These are phyloP conservation scores for Cercospora nicotianae DNA, from an alignment of 2,329 filamentous ascomycete species.

Conservation along the genomic window DNA sequence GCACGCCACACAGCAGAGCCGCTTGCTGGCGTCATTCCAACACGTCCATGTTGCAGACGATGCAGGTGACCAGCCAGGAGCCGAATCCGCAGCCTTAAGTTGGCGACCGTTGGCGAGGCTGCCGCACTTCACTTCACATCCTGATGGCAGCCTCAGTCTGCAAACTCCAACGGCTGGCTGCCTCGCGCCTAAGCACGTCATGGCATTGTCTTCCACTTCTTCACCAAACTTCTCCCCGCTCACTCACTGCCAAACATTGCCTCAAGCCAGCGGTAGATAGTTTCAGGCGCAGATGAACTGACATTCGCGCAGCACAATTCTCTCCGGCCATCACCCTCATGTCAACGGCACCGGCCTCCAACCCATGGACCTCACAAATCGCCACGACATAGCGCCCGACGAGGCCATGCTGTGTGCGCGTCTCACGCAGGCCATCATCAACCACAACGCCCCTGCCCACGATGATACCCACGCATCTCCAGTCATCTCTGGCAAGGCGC, in stretches of 20 bases:
- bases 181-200: neutral
- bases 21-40: neutral
- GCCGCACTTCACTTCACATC: neutral
- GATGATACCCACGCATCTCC: slow-evolving; percentile 8
- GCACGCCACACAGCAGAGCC: neutral
- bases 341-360: slow-evolving; percentile 15
- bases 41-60: neutral
- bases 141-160: neutral
- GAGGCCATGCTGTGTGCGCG: slow-evolving; percentile 31
- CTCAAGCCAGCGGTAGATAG: neutral
- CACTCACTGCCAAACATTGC: slow-evolving; percentile 1
- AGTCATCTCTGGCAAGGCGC: neutral
- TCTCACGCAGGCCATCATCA: slow-evolving; percentile 26
- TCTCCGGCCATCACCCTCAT: slow-evolving; percentile 12
- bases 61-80: neutral
- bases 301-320: slow-evolving; percentile 18
- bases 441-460: slow-evolving; percentile 1
- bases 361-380: slow-evolving; percentile 11
- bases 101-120: neutral
- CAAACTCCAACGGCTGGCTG: neutral
- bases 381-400: slow-evolving; percentile 31
- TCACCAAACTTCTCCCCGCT: neutral
- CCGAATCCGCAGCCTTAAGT: neutral
- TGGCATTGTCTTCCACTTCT: neutral
- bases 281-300: neutral